A percentile compares a stretch with the other conserved stretches of the same genome.
Evolutionary conservation across 106 monocot genomes (phyloP).

Genomic region (Platanthera guangdongensis): DNA sequence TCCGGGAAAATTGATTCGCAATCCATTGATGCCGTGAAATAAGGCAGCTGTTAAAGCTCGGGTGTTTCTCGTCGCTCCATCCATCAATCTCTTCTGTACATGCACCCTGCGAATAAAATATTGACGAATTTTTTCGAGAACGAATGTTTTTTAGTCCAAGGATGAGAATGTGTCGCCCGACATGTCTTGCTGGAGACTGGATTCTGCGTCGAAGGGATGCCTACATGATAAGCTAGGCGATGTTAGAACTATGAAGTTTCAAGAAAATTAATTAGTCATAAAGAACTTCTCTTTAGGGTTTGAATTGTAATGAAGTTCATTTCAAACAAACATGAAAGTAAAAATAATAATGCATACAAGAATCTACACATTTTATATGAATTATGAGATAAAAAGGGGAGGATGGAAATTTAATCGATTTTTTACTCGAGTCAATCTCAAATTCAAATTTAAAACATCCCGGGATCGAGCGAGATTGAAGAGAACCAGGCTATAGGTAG

Average conservation of each 20-base stretch:
- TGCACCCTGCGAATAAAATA: neutral
- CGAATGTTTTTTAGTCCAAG: neutral
- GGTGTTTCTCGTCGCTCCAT: neutral
- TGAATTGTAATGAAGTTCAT: neutral
- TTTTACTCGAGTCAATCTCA: no score
- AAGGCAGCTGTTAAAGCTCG: neutral
- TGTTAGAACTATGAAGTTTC: neutral
- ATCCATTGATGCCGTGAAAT: neutral
- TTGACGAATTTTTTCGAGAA: neutral
- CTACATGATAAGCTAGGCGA: neutral
- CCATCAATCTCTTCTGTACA: neutral
- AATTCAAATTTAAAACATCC: no score
- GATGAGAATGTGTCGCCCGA: constrained; percentile 1
- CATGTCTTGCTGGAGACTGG: neutral
- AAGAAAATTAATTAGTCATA: neutral
- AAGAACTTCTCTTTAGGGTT: neutral
- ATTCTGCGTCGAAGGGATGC: constrained; percentile 1
- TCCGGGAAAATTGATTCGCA: neutral
- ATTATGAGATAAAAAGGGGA: no score
- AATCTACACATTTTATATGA: no score
- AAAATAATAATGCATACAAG: neutral
- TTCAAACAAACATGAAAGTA: neutral
- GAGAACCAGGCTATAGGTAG: no score
- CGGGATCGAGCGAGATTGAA: no score
- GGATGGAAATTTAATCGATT: no score